Base-by-base conservation (phyloP, 108 stramenopile species). In the Cyclotella choctawhatcheeana region DNA sequence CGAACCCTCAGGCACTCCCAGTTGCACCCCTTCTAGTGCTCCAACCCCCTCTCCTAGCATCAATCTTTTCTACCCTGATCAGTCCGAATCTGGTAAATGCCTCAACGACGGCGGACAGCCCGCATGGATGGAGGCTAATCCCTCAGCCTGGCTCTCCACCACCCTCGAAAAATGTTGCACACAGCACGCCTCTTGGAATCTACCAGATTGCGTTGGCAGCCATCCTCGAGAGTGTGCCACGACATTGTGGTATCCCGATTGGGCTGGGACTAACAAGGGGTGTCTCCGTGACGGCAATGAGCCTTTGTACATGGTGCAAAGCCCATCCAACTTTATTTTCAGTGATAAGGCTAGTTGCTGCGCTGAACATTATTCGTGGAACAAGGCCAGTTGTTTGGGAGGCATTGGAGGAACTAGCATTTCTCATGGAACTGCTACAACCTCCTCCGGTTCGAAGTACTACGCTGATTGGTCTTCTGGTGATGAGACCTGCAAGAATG, bases 1-100 rank as follows among this genome's bases (percentile, higher is more conserved):
- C n/a, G n/a, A n/a, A n/a, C n/a, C n/a, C n/a, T n/a, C n/a, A n/a
- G n/a, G n/a, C n/a, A n/a, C n/a, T n/a, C n/a, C n/a, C n/a, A n/a
- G n/a, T n/a, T n/a, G n/a, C n/a, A n/a, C n/a, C n/a, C n/a, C n/a
- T n/a, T n/a, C n/a, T n/a, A n/a, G n/a, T n/a, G n/a, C n/a, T n/a
- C n/a, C n/a, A n/a, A n/a, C n/a, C n/a, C n/a, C n/a, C n/a, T n/a
- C n/a, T n/a, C 54, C 29, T 3, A 27, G 47, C 17, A 5, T 55
- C 21, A 27, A 27, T 3, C 54, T 60, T 10, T 60, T 60, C 59
- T 60, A 60, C 29, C 59, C 59, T 34, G 59, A 60, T 29, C 29
- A 29, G 18, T 7, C 13, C 12, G 2, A 7, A 4, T 5, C 4
- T 5, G 59, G 59, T 5, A 7, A 12, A 18, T 60, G 59, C 35